Evolutionary conservation across 441 rosid species (phyloP), one percentile per base, ranked within the genome.

Genomic region (Lepidium campestre): DNA sequence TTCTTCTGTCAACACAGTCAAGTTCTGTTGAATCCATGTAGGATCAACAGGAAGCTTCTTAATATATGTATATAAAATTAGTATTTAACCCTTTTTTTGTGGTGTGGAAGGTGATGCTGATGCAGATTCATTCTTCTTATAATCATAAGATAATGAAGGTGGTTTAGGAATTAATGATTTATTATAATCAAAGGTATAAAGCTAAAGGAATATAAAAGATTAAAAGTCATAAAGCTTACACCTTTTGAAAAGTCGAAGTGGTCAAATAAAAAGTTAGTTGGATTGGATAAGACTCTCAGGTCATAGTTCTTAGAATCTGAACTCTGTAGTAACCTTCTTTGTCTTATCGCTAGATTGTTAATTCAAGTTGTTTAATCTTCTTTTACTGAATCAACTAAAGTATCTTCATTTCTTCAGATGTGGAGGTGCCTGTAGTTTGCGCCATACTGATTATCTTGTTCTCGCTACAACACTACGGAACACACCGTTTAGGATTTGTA

Each of bases 401-500:
- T 36, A 0, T 8, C 27, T 29, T 22, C 7, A 45, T 53, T 10
- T 42, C 46, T 79, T 83, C 87, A 88, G 95, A 86, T 78, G 84
- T 86, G 58, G 88, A 84, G 66, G 85, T 88, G 10, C 95, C 95
- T 0, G 85, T 81, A 36, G 83, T 81, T 15, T 86, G 95, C 29
- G 80, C 83, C 48, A 89, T 86, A 70, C 76, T 86, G 57, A 70
- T 89, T 58, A 68, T 81, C 36, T 49, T 89, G 79, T 89, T 89
- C 65, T 78, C 85, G 4, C 80, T 86, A 46, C 96, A 89, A 80
- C 90, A 86, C 76, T 86, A 77, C 15, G 96, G 96, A 20, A 86
- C 93, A 34, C 85, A 86, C 65, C 75, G 87, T 29, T 86, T 89
- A 9, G 96, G 93, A 54, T 86, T 86, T 72, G 52, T 89, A 37